These are phyloP conservation scores for Sugiyamaella japonica DNA, from an alignment of 1,139 yeast genomes.

Conservation along the genomic window DNA sequence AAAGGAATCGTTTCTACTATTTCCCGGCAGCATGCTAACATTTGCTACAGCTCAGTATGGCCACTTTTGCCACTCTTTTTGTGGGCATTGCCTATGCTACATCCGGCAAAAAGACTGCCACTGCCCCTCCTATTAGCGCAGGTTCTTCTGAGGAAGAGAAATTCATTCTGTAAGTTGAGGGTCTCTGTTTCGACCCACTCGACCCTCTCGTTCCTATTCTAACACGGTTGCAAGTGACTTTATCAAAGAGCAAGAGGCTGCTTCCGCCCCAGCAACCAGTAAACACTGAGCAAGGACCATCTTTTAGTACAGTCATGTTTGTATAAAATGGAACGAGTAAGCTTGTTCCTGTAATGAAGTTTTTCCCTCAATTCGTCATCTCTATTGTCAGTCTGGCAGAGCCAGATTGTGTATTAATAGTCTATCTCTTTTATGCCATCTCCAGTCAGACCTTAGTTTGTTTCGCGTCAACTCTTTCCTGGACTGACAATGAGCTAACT, in stretches of 20 bases:
- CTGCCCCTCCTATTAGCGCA: slow-evolving; percentile 71
- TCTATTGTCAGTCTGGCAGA: neutral
- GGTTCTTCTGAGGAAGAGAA: slow-evolving; percentile 85
- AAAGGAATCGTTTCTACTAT: no score
- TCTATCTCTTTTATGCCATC: neutral
- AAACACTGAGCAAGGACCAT: slow-evolving; percentile 8
- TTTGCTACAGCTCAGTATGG: slow-evolving; percentile 37
- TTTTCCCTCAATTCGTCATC: neutral
- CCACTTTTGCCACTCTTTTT: slow-evolving; percentile 38
- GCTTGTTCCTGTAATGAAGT: slow-evolving; percentile 4
- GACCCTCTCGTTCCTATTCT: no score
- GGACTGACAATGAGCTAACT: no score
- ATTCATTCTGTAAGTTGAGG: slow-evolving; percentile 50
- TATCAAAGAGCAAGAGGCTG: slow-evolving; percentile 44
- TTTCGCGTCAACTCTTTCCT: no score
- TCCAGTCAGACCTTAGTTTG: no score
- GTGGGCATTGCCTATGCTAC: slow-evolving; percentile 36
- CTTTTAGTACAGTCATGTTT: slow-evolving; percentile 5
- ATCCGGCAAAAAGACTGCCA: slow-evolving; percentile 49
- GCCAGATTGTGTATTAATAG: no score
- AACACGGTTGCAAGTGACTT: slow-evolving; percentile 38
- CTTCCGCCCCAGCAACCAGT: slow-evolving; percentile 7
- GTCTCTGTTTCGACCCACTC: neutral
- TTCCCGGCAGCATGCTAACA: no score
- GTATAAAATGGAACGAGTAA: slow-evolving; percentile 1